Base-by-base conservation (phyloP, 805 yeast species). In the Cyberlindnera americana region DNA sequence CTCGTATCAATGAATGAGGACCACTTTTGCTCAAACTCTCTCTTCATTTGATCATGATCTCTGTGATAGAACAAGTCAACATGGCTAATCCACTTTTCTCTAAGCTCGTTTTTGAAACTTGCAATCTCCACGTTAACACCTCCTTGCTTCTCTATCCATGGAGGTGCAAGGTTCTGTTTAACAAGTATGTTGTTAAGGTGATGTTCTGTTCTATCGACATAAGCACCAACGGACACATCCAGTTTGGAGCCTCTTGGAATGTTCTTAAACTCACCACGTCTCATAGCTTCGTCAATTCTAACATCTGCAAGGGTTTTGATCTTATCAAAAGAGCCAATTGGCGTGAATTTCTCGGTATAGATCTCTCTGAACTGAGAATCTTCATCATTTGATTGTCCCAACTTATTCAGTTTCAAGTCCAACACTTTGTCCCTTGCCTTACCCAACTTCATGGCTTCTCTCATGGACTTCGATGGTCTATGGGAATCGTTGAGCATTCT, bases 61-160 rank as follows among this genome's bases (percentile, higher is more conserved):
- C 29, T 21, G 3, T 40, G 19, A 30, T 50, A 39, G 27, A 35
- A 42, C 36, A 39, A 23, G 5, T 16, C 22, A 13, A 49, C 21
- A 43, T 48, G 47, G 26, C 40, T 40, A 35, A 58, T 38, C 77
- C 76, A 76, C 21, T 62, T 61, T 2, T 52, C 38, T 29, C 66
- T 71, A 22, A 81, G 39, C 25, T 67, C 67, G 0, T 49, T 45
- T 37, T 89, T 60, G 38, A 85, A 77, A 0, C 53, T 53, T 3
- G 51, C 55, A 8, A 83, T 67, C 26, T 73, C 75, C 2, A 52
- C 44, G 30, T 73, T 70, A 4, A 82, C 75, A 2, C 75, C 69
- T 15, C 75, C 67, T 58, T 85, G 93, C 40, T 76, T 80, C 51
- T 87, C 95, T 26, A 89, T 81, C 96, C 96, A 89, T 0, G 95